Base-by-base conservation (phyloP, 1,284 basidiomycete species). In the Thecaphora frezii region DNA sequence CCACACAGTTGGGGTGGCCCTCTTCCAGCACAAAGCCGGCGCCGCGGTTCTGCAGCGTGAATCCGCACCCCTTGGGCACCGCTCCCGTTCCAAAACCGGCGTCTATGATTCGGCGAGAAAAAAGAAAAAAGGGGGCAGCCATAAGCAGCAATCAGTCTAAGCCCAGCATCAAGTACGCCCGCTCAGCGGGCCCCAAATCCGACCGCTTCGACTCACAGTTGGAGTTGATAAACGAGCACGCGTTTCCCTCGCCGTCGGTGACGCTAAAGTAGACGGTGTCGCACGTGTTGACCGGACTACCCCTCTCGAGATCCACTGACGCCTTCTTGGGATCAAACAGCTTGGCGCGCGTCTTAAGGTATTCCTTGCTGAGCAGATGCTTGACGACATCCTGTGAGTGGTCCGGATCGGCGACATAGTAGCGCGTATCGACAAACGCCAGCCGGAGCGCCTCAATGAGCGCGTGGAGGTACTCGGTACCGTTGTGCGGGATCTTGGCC, bases 41-140 rank as follows among this genome's bases (percentile, higher is more conserved):
- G 2, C 94, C 94, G 54, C 94, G 85, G 80, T 96, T 96, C 79
- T 97, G 94, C 10, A 98, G 83, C 0, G 93, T 97, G 77, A 98
- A 97, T 0, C 94, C 94, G 72, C 91, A 94, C 0, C 88, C 92
- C 65, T 88, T 87, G 0, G 94, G 94, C 36, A 97, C 84, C 23
- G 92, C 92, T 85, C 56, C 74, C 0, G 78, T 80, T 5, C 84
- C 83, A 52, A 84, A 84, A 0, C 83, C 82, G 66, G 76, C 72
- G 49, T 79, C 55, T 66, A 44, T 9, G n/a, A n/a, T n/a, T n/a
- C n/a, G 24, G 4, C 14, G 22, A 18, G 43, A 36, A 14, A 36
- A 36, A 16, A 36, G 33, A 8, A 36, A 18, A n/a, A n/a, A n/a
- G n/a, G n/a, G n/a, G n/a, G n/a, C n/a, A n/a, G n/a, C n/a, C n/a